Base-by-base conservation (phyloP, 2,329 filamentous ascomycete genomes). In the Aquanectria penicillioides region DNA sequence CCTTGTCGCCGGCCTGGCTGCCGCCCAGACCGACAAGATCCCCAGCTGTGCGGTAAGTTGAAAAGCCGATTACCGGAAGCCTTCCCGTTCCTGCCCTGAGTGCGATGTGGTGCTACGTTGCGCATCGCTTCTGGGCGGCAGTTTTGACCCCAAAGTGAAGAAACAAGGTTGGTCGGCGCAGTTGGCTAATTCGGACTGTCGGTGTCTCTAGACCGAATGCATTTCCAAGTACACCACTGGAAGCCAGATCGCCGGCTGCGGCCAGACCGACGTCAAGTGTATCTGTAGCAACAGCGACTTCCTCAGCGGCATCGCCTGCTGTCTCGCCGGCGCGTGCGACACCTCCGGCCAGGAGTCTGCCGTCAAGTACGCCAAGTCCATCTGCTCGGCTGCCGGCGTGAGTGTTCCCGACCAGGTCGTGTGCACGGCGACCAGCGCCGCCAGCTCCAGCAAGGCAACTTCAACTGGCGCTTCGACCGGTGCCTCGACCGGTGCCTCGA, bases 231-330 rank as follows among this genome's bases (percentile, higher is more conserved):
- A 69, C 69, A 75, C 74, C 22, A 66, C 62, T 20, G 74, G 74
- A 37, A 64, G 51, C 17, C 62, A 64, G 33, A 75, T 80, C 50
- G 77, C 71, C 47, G 77, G 74, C 63, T 81, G 78, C 69, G 67
- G 65, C 23, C 59, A 68, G 38, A 63, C 77, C 66, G 76, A 80
- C 70, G 69, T 78, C 57, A 68, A 63, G 50, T 81, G 78, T 69
- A 72, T 80, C 67, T 81, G 78, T 73, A 69, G 65, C 67, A 78
- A 79, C 72, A 43, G 64, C 41, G 52, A 71, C 37, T 80, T 80
- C 73, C 71, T 81, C 53, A 61, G 66, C 61, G 65, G 63, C 61
- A 78, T 80, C 43, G 75, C 78, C 48, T 81, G 78, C 74, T 80
- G 78, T 63, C 70, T 81, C 47, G 66, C 68, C 36, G 66, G 68